Base-by-base conservation (phyloP, 345 rosid genomes). In the Boechera retrofracta region DNA sequence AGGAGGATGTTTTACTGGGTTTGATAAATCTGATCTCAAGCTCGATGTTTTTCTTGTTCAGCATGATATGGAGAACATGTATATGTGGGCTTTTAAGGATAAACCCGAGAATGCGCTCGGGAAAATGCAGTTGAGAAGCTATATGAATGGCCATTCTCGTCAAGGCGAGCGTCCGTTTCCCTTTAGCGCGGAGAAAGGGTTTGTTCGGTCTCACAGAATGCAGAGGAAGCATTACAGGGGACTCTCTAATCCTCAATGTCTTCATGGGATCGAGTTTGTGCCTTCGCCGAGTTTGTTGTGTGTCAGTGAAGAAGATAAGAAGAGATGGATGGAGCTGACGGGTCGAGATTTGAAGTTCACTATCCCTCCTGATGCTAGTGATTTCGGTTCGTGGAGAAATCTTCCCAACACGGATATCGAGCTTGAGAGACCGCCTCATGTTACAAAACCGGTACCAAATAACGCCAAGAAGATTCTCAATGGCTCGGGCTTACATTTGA, bases 41-140 rank as follows among this genome's bases (percentile, higher is more conserved):
- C 90, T 93, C 0, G 97, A 93, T 74, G 86, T 87, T 51, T 95
- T 95, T 70, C 80, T 95, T 84, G 99, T 95, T 81, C 99, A 95
- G 81, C 99, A 95, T 67, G 99, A 95, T 81, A 93, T 95, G 99
- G 99, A 95, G 92, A 95, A 95, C 71, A 95, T 93, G 91, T 95
- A 95, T 72, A 93, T 95, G 99, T 95, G 99, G 99, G 96, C 85
- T 65, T 95, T 95, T 64, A 95, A 93, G 83, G 99, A 93, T 70
- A 92, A 94, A 70, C 98, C 99, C 0, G 99, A 95, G 75, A 91
- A 93, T 78, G 96, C 99, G 0, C 79, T 93, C 52, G 99, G 99
- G 45, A 95, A 95, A 86, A 95, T 95, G 99, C 99, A 95, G 83
- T 77, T 95, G 80, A 80, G 99, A 81, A 96, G 97, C 73, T 96